Conservation (phyloP, 2,329 filamentous ascomycete species). For the Colletotrichum coccodes region DNA sequence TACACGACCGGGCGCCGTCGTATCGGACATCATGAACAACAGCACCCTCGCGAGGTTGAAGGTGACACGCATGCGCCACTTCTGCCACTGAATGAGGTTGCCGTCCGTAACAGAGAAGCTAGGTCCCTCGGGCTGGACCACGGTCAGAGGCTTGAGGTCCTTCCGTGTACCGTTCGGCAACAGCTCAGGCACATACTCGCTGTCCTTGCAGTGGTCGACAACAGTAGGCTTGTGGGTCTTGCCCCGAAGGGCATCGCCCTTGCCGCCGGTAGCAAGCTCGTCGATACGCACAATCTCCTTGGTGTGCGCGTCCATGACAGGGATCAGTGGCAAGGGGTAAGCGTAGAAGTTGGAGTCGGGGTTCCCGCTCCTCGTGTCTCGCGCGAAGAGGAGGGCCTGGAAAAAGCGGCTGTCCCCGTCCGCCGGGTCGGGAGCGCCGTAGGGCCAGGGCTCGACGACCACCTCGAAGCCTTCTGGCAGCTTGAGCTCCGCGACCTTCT, state of each 20-base stretch:
- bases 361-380: conserved; percentile 40
- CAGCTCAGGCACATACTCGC: conserved; percentile 55
- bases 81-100: conserved; percentile 55
- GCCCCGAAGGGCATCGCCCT: conserved; percentile 35
- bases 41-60: conserved; percentile 69
- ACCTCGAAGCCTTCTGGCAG: conserved; percentile 46
- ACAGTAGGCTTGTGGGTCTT: conserved; percentile 32
- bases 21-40: conserved; percentile 69
- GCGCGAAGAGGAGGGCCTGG: conserved; percentile 46
- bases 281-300: conserved; percentile 46
- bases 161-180: conserved; percentile 52
- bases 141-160: conserved; percentile 69
- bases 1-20: conserved; percentile 66
- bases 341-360: conserved; percentile 61
- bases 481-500: conserved; percentile 40
- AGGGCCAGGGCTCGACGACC: conserved; percentile 56
- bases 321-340: conserved; percentile 58
- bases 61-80: conserved; percentile 69
- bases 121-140: conserved; percentile 69
- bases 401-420: conserved; percentile 45
- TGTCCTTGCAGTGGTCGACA: conserved; percentile 43
- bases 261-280: conserved; percentile 45
- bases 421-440: conserved; percentile 40
- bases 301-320: conserved; percentile 47
- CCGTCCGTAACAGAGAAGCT: conserved; percentile 62